A percentile compares a stretch with the other conserved stretches of the same genome.
Conservation (phyloP, 192 early-diverging fungal species). For the Entomortierella beljakovae region DNA sequence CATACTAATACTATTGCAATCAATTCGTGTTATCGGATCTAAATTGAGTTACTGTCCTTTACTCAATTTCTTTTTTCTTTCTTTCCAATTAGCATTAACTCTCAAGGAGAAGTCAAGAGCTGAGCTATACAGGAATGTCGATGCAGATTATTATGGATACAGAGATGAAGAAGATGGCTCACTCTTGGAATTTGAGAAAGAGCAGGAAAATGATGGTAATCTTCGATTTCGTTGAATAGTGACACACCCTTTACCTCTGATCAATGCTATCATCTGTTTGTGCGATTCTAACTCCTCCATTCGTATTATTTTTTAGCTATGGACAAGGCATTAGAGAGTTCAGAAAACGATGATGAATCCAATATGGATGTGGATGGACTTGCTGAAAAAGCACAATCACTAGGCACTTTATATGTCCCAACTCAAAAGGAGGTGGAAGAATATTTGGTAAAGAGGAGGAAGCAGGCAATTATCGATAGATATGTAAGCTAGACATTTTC, state of each 20-base stretch:
- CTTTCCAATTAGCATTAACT: constrained; percentile 41
- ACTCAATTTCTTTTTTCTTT: background rate
- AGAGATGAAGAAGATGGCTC: constrained; percentile 90
- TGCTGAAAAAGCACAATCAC: constrained; percentile 31
- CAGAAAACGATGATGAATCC: constrained; percentile 41
- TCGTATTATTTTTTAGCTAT: constrained; percentile 20
- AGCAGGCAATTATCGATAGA: constrained; percentile 70
- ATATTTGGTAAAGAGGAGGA: constrained; percentile 77
- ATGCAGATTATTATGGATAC: constrained; percentile 97
- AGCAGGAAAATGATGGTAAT: constrained; percentile 63
- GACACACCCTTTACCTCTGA: background rate
- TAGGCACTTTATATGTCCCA: constrained; percentile 64
- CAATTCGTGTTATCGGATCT: too few species aligned
- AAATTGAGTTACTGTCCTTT: too few species aligned
- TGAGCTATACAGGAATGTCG: constrained; percentile 82
- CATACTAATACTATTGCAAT: too few species aligned
- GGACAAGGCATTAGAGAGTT: constrained; percentile 37
- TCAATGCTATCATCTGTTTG: too few species aligned
- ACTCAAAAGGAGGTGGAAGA: constrained; percentile 80
- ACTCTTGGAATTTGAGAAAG: constrained; percentile 82
- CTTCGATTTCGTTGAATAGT: background rate
- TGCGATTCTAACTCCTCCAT: background rate
- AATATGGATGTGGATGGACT: constrained; percentile 51
- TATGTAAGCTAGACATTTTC: constrained; percentile 56
- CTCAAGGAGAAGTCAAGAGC: constrained; percentile 67